Evolutionary conservation across 345 rosid genomes (phyloP).

Genomic region (Arabidopsis suecica): DNA sequence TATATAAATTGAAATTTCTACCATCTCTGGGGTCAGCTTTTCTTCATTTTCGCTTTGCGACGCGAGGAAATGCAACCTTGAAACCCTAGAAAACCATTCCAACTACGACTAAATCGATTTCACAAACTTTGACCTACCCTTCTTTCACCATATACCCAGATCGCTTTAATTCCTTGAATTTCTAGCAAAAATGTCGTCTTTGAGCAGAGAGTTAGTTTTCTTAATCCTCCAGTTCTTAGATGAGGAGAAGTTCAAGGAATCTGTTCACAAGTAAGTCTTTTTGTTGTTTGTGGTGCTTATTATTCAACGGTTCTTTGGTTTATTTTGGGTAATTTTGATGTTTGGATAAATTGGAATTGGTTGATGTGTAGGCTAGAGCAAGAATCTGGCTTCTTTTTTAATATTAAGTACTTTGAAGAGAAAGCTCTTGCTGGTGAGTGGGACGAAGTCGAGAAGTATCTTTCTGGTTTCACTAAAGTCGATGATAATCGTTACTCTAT

Average conservation of each 20-base stretch:
- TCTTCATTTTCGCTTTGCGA: conserved; percentile 36
- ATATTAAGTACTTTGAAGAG: conserved; percentile 88
- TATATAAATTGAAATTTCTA: conserved; percentile 25
- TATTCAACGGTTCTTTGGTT: background rate
- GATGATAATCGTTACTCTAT: conserved; percentile 82
- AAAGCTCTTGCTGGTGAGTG: conserved; percentile 88
- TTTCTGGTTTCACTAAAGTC: conserved; percentile 89
- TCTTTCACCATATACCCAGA: conserved; percentile 30
- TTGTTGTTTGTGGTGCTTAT: background rate
- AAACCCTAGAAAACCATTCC: conserved; percentile 48
- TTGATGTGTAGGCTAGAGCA: conserved; percentile 67
- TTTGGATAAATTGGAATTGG: conserved; percentile 12
- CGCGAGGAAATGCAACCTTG: conserved; percentile 36
- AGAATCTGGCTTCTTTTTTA: conserved; percentile 91
- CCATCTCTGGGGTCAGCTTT: conserved; percentile 40
- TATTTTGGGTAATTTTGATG: background rate
- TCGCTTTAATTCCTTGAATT: conserved; percentile 7
- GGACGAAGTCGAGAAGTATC: conserved; percentile 93
- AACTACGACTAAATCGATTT: conserved; percentile 40
- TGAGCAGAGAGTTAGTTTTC: conserved; percentile 72
- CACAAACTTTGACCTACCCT: conserved; percentile 14
- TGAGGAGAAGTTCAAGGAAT: conserved; percentile 52
- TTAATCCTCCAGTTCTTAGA: conserved; percentile 70
- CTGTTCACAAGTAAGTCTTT: conserved; percentile 63
- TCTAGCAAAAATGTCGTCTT: conserved; percentile 58